Evolutionary conservation across 179 eudicot genomes (phyloP).

Genomic region (Gypsophila paniculata): DNA sequence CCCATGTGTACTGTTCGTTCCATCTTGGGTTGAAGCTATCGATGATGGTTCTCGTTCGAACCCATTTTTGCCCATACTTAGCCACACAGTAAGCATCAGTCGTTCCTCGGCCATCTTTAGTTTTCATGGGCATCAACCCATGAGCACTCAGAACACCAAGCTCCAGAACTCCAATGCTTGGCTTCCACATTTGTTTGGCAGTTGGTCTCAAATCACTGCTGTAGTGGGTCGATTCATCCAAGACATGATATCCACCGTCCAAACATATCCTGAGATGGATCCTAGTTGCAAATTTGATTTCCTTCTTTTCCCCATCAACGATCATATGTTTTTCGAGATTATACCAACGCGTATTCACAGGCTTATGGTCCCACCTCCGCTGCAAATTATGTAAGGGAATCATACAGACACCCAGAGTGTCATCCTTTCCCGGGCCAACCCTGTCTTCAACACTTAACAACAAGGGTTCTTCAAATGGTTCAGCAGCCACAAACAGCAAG

Average conservation of each 20-base stretch:
- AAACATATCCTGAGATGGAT: constrained; percentile 66
- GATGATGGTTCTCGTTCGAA: constrained; percentile 73
- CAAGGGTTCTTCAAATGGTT: constrained; percentile 47
- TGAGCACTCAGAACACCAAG: constrained; percentile 75
- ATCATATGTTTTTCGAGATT: constrained; percentile 62
- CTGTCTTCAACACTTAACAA: constrained; percentile 37
- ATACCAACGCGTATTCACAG: constrained; percentile 64
- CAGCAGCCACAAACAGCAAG: constrained; percentile 44
- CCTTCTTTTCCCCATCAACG: constrained; percentile 52
- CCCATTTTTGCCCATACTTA: constrained; percentile 88
- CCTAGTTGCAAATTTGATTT: constrained; percentile 59
- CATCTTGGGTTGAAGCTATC: constrained; percentile 72
- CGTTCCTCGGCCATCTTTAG: constrained; percentile 66
- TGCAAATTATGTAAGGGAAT: constrained; percentile 51
- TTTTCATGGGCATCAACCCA: constrained; percentile 68
- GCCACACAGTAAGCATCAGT: constrained; percentile 88
- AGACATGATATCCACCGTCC: constrained; percentile 91
- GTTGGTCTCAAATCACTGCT: constrained; percentile 82
- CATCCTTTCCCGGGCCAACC: constrained; percentile 51
- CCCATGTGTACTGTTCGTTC: constrained; percentile 98
- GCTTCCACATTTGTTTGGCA: constrained; percentile 79
- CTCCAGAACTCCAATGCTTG: constrained; percentile 74
- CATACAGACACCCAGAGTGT: constrained; percentile 50
- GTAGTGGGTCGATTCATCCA: constrained; percentile 77
- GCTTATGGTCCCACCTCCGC: constrained; percentile 63